Percentiles rank a stretch among this genome's conserved stretches.
phyloP scores from a whole-genome alignment of 805 yeast genomes.

The Nakazawaea ishiwadae region DNA sequence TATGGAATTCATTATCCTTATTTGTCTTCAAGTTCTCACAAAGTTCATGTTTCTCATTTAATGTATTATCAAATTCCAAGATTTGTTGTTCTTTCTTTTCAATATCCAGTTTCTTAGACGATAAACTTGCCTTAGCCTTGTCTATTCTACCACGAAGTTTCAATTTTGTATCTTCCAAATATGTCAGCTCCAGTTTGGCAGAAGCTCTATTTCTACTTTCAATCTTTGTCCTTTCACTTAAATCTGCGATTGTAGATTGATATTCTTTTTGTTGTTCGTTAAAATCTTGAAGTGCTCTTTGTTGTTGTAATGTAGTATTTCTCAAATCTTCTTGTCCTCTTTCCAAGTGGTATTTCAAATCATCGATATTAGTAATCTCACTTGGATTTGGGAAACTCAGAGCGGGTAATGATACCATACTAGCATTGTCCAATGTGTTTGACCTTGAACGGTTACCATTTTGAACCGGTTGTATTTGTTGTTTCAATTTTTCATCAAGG shows the following conservation, averaged over 20 bases:
- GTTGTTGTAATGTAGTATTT: constrained; percentile 27
- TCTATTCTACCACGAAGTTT: constrained; percentile 29
- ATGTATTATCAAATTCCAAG: constrained; percentile 26
- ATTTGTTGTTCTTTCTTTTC: constrained; percentile 30
- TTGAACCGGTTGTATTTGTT: constrained; percentile 14
- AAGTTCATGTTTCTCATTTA: constrained; percentile 21
- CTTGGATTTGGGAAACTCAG: constrained; percentile 6
- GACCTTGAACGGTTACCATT: constrained; percentile 28
- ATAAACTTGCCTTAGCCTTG: constrained; percentile 26
- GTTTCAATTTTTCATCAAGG: constrained; percentile 24
- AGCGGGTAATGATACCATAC: constrained; percentile 13
- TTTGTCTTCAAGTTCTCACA: constrained; percentile 9
- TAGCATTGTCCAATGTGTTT: constrained; percentile 27
- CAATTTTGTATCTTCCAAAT: constrained; percentile 36
- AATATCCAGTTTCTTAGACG: constrained; percentile 24
- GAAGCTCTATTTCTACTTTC: constrained; percentile 37
- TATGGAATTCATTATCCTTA: background rate
- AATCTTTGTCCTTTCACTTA: constrained; percentile 33
- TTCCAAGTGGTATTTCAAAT: constrained; percentile 35
- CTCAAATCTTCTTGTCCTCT: constrained; percentile 37
- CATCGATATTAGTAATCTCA: constrained; percentile 34
- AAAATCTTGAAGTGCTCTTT: constrained; percentile 29
- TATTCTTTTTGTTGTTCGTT: constrained; percentile 32
- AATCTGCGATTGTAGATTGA: constrained; percentile 29
- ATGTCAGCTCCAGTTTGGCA: constrained; percentile 35